phyloP scores from a whole-genome alignment of 257 asterid species.

The Phtheirospermum japonicum region DNA sequence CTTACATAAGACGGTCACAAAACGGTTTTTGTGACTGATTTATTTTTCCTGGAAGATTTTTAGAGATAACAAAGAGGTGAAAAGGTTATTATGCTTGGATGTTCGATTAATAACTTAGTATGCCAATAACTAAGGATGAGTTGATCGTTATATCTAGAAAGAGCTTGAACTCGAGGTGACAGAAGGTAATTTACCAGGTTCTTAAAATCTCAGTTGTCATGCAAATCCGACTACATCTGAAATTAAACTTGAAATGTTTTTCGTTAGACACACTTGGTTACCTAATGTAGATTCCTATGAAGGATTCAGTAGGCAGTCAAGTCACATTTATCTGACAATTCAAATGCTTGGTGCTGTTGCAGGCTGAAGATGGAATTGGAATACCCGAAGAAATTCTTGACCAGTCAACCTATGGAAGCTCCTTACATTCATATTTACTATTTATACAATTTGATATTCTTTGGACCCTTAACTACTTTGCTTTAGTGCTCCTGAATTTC shows the following conservation, averaged over 20 bases:
- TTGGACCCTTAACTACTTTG: slow-evolving; percentile 89
- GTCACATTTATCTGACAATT: too few species aligned
- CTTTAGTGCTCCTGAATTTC: slow-evolving; percentile 73
- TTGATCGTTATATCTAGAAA: not conserved
- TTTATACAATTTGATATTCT: slow-evolving; percentile 77
- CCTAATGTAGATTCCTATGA: too few species aligned
- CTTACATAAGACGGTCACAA: too few species aligned
- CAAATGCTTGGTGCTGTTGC: slow-evolving; percentile 30
- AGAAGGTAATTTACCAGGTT: too few species aligned
- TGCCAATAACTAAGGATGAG: not conserved
- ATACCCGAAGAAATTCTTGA: slow-evolving; percentile 95
- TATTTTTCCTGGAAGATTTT: not conserved
- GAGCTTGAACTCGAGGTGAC: not conserved
- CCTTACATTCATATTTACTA: slow-evolving; percentile 62
- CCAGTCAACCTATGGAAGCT: slow-evolving; percentile 67
- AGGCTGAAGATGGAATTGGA: slow-evolving; percentile 99
- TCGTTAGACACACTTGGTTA: too few species aligned
- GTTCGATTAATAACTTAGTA: not conserved
- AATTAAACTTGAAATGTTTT: not conserved
- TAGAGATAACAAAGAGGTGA: not conserved
- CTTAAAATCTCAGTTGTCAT: not conserved
- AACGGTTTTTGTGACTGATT: not conserved
- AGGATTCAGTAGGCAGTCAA: too few species aligned
- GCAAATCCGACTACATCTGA: not conserved
- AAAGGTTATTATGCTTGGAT: not conserved